Evolutionary conservation across 2,329 filamentous ascomycete species (phyloP), one percentile per base, ranked within the genome.

Genomic region (Hypoxylon sp.): DNA sequence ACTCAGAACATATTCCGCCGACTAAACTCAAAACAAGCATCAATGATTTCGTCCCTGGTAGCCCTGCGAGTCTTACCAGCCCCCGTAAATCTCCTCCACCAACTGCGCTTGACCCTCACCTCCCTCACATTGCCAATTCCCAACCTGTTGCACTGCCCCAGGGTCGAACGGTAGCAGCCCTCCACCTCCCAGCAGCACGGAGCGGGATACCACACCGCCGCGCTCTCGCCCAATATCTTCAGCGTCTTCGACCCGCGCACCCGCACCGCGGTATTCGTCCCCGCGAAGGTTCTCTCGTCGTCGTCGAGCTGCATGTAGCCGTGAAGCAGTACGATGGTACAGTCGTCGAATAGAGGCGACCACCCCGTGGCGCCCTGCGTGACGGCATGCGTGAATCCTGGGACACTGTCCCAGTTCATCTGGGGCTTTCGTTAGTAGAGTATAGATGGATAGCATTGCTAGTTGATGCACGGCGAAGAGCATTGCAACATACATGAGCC

Each of bases 61-160:
- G 40, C 4, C 14, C 11, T 46, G 4, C 24, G 9, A 5, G 2
- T 4, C 24, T 4, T 45, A 45, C 14, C 18, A 45, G n/a, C 6
- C 2, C 11, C 30, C 3, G 32, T 24, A 8, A 45, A 18, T 11
- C 28, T 54, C 12, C 16, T 45, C 51, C 51, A 54, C 51, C 51
- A 54, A 32, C 38, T 44, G 3, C 30, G 11, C 28, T 24, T 51
- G 4, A 8, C 18, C 32, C 53, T 53, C 20, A 18, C 26, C 28
- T 52, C 48, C 48, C 56, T 48, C 0, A 60, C 49, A 38, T 48
- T 53, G 0, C 57, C 57, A 7, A 60, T 60, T 2, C 57, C 57
- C 11, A 60, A 24, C 6, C 57, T 33, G 7, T 33, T 46, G 14
- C 57, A 60, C 9, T 50, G 45, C 9, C 54, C 54, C 12, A 42